Base-by-base conservation (phyloP, 441 rosid genomes). In the Adansonia grandidieri region DNA sequence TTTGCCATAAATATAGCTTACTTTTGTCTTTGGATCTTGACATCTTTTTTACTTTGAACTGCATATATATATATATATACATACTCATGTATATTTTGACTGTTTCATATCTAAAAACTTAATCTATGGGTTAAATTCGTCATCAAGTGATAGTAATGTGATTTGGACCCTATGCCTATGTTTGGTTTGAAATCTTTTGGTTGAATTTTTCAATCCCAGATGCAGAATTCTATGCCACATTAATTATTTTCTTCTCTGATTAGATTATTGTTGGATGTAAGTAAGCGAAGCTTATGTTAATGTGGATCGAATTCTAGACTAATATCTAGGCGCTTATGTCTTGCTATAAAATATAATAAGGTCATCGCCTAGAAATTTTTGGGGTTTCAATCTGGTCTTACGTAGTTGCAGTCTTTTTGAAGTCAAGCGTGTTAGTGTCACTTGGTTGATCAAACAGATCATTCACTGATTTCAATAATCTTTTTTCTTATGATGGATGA, bases 111-210 rank as follows among this genome's bases (percentile, higher is more conserved):
- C 47, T 17, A 71, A 32, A 54, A 71, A 9, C 14, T 15, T 14
- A 9, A 15, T 37, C 47, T 28, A 9, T 40, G 61, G 22, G 9
- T 71, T 53, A 32, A 48, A 71, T 32, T 54, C 37, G 28, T 71
- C 7, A 37, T 32, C 75, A 32, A 53, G 42, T 69, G 42, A 69
- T 44, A 20, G 13, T 28, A 13, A 71, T 48, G 75, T 53, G 75
- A 32, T 32, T 69, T 48, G 57, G 42, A 47, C 32, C 17, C 9
- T 32, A 9, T 28, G 24, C 4, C n/a, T 53, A 54, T 54, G 24
- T n/a, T 32, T 37, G 75, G 75, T 71, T 71, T 28, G 60, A 71
- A n/a, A 32, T 68, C 7, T 68, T 70, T 70, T 70, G 15, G 17
- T 22, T 50, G 60, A 45, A 24, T 48, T 53, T 57, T 57, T 14